Conservation (phyloP, 306 rosid species). For the Hippophae rhamnoides region DNA sequence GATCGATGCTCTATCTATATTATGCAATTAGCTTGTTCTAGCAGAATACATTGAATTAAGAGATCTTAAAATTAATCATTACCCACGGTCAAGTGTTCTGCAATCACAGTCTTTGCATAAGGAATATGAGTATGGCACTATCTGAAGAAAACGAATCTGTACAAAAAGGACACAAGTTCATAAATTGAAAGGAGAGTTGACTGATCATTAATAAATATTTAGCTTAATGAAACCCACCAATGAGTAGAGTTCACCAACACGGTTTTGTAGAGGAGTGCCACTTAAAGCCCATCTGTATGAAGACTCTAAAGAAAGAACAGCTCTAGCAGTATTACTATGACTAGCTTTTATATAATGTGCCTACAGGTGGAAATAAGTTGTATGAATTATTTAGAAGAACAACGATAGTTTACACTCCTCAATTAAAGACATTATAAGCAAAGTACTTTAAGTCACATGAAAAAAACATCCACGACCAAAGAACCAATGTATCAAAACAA, state of each 20-base stretch:
- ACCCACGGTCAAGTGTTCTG: conserved; percentile 73
- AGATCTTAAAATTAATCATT: conserved; percentile 15
- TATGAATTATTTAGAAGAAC: not conserved
- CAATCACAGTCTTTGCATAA: conserved; percentile 95
- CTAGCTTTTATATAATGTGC: conserved; percentile 76
- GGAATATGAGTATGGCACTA: conserved; percentile 70
- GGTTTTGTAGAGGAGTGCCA: conserved; percentile 92
- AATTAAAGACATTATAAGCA: no score
- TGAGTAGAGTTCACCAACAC: conserved; percentile 79
- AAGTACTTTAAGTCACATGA: no score
- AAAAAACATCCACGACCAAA: no score
- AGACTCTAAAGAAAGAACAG: conserved; percentile 75
- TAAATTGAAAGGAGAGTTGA: conserved; percentile 16
- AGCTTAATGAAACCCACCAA: conserved; percentile 34
- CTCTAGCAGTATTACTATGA: conserved; percentile 65
- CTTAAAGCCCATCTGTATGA: conserved; percentile 86
- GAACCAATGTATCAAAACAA: no score
- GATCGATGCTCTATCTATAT: no score
- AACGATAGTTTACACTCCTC: no score
- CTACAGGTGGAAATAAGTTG: conserved; percentile 20
- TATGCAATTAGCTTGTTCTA: no score
- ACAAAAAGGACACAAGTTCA: conserved; percentile 10
- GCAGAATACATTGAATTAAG: conserved; percentile 3
- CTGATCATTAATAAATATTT: conserved; percentile 1
- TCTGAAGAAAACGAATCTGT: conserved; percentile 79